Evolutionary conservation across 306 rosid species (phyloP), one percentile per base, ranked within the genome.

Genomic region (Acacia crassicarpa): DNA sequence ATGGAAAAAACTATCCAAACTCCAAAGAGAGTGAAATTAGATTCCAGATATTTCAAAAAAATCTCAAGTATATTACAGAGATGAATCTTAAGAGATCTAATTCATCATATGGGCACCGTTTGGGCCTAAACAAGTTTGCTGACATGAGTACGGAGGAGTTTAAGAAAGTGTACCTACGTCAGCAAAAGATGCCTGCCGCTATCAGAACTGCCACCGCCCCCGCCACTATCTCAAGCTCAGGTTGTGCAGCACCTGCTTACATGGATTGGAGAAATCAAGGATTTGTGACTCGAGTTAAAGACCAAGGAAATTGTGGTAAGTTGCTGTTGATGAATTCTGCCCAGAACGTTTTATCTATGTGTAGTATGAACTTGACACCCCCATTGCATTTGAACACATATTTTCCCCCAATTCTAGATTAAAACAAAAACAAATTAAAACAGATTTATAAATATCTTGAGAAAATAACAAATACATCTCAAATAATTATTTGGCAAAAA

Each of bases 261-360:
- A 80, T 67, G 71, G 90, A 89, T 85, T 91, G 94, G 94, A 87
- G 91, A 76, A 73, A 86, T 30, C 81, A 54, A n/a, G 94, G 90
- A 32, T 70, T 40, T 68, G 89, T 89, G 19, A 89, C 91, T 35
- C 74, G 38, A 40, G 79, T 89, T 35, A 89, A 91, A 84, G 63
- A 84, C 84, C 92, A 87, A 80, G 85, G 72, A 14, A 0, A 7
- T 23, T 89, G 92, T 73, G 87, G 87, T 59, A 59, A 23, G 15
- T 23, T 59, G 14, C 30, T 23, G 8, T 22, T 23, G 6, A 9
- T 59, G 15, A 23, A 10, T 0, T 53, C 4, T 51, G 58, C 58
- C 17, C 8, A 15, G 17, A 51, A 17, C 58, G 9, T 51, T 4
- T 51, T 17, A 17, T 51, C 8, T 15, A 14, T 51, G 58, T 4